Conservation (phyloP, 129 eudicot genomes). For the Gnaphalium uliginosum region DNA sequence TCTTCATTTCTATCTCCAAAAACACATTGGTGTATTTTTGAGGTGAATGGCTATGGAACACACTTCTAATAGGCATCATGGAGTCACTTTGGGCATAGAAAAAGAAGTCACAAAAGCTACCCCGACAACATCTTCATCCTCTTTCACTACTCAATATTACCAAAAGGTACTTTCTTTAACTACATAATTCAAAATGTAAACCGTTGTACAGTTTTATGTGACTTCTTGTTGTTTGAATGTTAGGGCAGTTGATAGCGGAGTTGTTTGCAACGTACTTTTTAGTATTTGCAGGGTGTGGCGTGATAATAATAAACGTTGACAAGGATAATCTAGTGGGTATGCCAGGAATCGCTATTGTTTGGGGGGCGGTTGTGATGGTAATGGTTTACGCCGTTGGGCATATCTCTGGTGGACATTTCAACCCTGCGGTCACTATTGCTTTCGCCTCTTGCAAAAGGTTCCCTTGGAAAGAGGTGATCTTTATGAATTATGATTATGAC, state of each 20-base stretch:
- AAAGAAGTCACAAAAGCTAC: neutral
- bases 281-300: slow-evolving; percentile 80
- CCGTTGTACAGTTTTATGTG: neutral
- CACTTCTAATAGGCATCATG: neutral
- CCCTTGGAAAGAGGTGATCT: slow-evolving; percentile 82
- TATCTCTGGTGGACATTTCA: slow-evolving; percentile 88
- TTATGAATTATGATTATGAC: neutral
- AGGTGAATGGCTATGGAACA: neutral
- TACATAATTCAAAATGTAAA: neutral
- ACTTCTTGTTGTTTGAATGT: neutral
- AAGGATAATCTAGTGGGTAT: slow-evolving; percentile 46
- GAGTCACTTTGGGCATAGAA: neutral
- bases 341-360: slow-evolving; percentile 70
- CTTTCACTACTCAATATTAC: too few species aligned
- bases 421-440: slow-evolving; percentile 92
- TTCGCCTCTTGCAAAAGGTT: slow-evolving; percentile 78
- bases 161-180: slow-evolving; percentile 14
- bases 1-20: neutral
- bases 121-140: neutral
- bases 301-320: slow-evolving; percentile 59
- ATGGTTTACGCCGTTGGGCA: slow-evolving; percentile 85
- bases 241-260: slow-evolving; percentile 75
- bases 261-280: slow-evolving; percentile 71
- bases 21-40: neutral
- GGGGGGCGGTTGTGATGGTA: slow-evolving; percentile 92